These are phyloP conservation scores for Hypocrella siamensis DNA, from an alignment of 2,329 filamentous ascomycete genomes.

Conservation along the genomic window DNA sequence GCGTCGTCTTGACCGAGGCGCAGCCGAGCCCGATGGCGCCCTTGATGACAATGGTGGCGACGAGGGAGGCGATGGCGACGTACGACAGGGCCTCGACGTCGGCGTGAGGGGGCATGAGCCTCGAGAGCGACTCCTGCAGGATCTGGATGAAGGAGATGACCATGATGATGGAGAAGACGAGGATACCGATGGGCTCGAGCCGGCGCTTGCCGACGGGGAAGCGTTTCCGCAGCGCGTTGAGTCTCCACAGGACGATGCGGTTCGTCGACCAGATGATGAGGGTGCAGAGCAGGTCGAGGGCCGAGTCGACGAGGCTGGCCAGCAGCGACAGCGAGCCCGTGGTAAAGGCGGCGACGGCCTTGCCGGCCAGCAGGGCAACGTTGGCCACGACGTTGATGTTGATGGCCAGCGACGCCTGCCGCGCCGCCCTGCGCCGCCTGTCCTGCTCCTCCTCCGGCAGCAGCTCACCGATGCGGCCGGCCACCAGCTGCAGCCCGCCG, in stretches of 20 bases:
- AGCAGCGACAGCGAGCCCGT: constrained; percentile 65
- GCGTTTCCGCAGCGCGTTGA: constrained; percentile 34
- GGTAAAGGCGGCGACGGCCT: constrained; percentile 61
- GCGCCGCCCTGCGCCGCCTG: constrained; percentile 10
- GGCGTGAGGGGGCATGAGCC: constrained; percentile 42
- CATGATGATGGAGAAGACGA: constrained; percentile 72
- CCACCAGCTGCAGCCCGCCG: constrained; percentile 14
- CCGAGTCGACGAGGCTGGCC: constrained; percentile 61
- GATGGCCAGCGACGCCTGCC: constrained; percentile 43
- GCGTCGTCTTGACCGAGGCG: constrained; percentile 64
- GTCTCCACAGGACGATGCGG: constrained; percentile 47
- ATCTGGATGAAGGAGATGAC: constrained; percentile 70
- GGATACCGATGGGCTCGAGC: constrained; percentile 59
- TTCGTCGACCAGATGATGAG: constrained; percentile 69
- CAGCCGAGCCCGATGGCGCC: constrained; percentile 73
- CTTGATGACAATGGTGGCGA: constrained; percentile 63
- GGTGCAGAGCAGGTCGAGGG: constrained; percentile 62
- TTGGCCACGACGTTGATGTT: constrained; percentile 71
- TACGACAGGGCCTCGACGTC: constrained; percentile 18
- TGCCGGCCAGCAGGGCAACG: constrained; percentile 52
- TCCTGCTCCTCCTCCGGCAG: constrained; percentile 15
- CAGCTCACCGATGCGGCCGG: constrained; percentile 14
- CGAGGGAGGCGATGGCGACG: constrained; percentile 32
- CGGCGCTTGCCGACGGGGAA: constrained; percentile 57
- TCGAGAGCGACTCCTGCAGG: constrained; percentile 48